These are phyloP conservation scores for Pestalotiopsis sp. DNA, from an alignment of 2,329 filamentous ascomycete species.

Conservation along the genomic window DNA sequence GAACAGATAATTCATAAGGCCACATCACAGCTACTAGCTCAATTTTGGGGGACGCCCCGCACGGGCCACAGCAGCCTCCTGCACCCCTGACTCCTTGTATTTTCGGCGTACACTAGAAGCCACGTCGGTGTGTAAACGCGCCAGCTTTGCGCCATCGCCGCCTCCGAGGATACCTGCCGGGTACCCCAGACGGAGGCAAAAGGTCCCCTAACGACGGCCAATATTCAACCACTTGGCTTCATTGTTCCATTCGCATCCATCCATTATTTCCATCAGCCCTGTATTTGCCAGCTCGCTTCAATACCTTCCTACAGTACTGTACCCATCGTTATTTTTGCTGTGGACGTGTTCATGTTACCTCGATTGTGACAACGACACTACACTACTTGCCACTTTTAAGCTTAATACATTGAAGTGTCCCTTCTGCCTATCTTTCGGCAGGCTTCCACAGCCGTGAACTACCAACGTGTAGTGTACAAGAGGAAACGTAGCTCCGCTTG, in stretches of 20 bases:
- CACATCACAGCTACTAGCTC: slow-evolving; percentile 6
- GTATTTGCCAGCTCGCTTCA: slow-evolving; percentile 10
- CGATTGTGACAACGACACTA: neutral
- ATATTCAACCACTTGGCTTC: neutral
- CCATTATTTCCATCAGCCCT: slow-evolving; percentile 1
- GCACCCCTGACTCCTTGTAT: neutral
- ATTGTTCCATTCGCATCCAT: neutral
- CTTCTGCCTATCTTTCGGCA: neutral
- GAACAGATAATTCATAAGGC: slow-evolving; percentile 13
- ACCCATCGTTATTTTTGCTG: neutral
- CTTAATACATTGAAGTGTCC: neutral
- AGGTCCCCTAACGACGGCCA: neutral
- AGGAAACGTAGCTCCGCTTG: neutral
- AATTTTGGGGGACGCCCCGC: neutral
- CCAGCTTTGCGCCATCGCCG: neutral
- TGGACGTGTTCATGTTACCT: neutral
- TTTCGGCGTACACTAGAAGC: neutral
- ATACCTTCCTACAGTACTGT: neutral
- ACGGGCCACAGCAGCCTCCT: neutral
- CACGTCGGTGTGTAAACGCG: neutral
- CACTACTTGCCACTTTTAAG: slow-evolving; percentile 5
- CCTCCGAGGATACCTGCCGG: neutral
- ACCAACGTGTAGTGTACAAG: neutral
- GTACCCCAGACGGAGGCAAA: neutral
- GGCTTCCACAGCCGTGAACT: neutral